Evolutionary conservation across 768 basidiomycete species (phyloP).

Genomic region (Sistotremastrum niveocremeum): DNA sequence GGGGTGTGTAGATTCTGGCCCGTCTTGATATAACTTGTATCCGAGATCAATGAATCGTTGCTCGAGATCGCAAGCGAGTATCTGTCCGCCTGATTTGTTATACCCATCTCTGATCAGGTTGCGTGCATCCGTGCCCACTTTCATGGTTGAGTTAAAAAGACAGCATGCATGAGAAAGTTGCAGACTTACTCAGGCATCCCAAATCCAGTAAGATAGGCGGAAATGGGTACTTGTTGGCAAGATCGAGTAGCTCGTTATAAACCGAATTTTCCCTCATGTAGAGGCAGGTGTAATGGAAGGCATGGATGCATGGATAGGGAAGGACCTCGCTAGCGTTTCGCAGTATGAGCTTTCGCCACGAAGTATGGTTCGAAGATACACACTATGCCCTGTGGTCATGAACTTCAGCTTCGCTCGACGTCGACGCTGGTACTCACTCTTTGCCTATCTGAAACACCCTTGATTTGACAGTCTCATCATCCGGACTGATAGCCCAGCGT

Average conservation of each 20-base stretch:
- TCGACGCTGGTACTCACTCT: not conserved
- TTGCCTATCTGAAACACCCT: constrained; percentile 15
- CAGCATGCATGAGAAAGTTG: not conserved
- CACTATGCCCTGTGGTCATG: not conserved
- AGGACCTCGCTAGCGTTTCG: constrained; percentile 11
- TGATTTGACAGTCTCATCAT: constrained; percentile 12
- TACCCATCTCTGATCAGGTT: constrained; percentile 21
- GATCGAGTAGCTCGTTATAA: constrained; percentile 15
- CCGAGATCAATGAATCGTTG: constrained; percentile 18
- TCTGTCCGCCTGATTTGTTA: constrained; percentile 10
- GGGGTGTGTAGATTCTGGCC: not conserved
- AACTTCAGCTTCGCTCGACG: not conserved
- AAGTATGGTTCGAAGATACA: not conserved
- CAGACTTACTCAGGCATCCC: constrained; percentile 20
- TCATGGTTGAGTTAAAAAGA: not conserved
- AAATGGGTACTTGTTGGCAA: constrained; percentile 8
- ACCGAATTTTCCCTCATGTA: constrained; percentile 16
- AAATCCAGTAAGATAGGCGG: constrained; percentile 17
- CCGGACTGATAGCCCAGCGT: constrained; percentile 8
- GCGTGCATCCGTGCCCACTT: constrained; percentile 23
- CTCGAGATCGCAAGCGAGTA: constrained; percentile 18
- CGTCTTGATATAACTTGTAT: constrained; percentile 16
- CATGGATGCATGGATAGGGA: constrained; percentile 21
- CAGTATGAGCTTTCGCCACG: not conserved
- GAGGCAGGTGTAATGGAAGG: constrained; percentile 17